Conservation (phyloP, 306 rosid species). For the Begonia fuchsioides region DNA sequence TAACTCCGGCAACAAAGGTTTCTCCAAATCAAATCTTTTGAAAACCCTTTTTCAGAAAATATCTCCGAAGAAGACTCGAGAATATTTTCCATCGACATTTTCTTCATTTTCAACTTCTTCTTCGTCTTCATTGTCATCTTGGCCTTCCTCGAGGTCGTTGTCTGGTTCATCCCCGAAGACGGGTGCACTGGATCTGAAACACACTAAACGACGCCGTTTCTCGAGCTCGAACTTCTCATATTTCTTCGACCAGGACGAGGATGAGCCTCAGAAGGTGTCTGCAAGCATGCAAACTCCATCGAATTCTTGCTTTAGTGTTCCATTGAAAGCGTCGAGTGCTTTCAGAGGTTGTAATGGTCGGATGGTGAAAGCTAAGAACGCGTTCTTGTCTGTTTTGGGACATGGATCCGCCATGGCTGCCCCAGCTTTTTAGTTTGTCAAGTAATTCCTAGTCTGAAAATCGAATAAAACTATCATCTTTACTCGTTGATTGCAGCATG, state of each 20-base stretch:
- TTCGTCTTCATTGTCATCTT: constrained; percentile 5
- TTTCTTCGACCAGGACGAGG: background rate
- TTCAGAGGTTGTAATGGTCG: constrained; percentile 5
- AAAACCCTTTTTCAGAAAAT: constrained; percentile 7
- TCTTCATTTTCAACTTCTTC: background rate
- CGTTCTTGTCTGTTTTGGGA: constrained; percentile 7
- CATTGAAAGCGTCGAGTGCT: background rate
- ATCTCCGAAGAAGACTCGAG: constrained; percentile 7
- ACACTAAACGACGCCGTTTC: constrained; percentile 1
- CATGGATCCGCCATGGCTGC: constrained; percentile 10
- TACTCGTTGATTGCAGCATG: too few species aligned
- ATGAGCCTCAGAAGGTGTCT: background rate
- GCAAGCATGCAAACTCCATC: background rate
- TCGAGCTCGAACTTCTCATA: background rate
- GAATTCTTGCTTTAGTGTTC: too few species aligned
- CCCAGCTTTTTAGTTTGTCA: background rate
- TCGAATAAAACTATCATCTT: too few species aligned
- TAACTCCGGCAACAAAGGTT: background rate
- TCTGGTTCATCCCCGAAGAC: constrained; percentile 6
- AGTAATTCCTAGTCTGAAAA: too few species aligned
- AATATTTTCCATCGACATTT: constrained; percentile 2
- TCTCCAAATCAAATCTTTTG: constrained; percentile 11
- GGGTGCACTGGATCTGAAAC: background rate
- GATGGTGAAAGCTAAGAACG: constrained; percentile 11
- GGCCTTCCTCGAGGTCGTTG: constrained; percentile 6